phyloP scores from a whole-genome alignment of 306 rosid species.

The Hippophae gyantsensis region DNA sequence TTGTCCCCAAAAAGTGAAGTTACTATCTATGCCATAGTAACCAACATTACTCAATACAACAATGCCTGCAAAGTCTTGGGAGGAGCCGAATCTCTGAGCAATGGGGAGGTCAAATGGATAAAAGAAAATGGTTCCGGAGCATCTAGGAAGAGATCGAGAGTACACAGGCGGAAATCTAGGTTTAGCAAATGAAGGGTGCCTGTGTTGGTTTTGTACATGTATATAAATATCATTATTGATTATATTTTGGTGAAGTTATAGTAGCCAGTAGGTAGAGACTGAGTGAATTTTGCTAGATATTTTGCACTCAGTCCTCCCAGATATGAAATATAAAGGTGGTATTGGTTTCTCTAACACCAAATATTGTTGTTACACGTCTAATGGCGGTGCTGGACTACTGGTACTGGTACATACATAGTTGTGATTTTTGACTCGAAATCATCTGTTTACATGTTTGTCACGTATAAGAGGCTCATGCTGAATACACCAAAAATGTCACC shows the following conservation, averaged over 20 bases:
- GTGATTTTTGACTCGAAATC: background rate
- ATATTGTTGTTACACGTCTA: background rate
- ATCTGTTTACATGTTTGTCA: too few species aligned
- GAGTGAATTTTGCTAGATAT: conserved; percentile 91
- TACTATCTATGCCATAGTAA: conserved; percentile 59
- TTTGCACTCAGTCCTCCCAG: conserved; percentile 41
- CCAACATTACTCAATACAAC: conserved; percentile 55
- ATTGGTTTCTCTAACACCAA: conserved; percentile 1
- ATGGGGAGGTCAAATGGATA: conserved; percentile 44
- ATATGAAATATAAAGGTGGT: conserved; percentile 4
- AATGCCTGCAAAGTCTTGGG: conserved; percentile 25
- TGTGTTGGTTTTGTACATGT: conserved; percentile 33
- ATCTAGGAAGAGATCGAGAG: conserved; percentile 69
- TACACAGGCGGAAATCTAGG: conserved; percentile 42
- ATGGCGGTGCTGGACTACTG: background rate
- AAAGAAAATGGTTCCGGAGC: conserved; percentile 36
- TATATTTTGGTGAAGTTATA: conserved; percentile 21
- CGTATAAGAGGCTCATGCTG: too few species aligned
- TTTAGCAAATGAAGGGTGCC: conserved; percentile 22
- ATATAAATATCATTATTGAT: conserved; percentile 13
- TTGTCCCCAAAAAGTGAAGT: conserved; percentile 47
- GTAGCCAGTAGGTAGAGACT: conserved; percentile 26
- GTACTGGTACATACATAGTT: background rate
- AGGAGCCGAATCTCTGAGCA: conserved; percentile 33
- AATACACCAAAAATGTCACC: too few species aligned